These are phyloP conservation scores for Botrytis squamosa DNA, from an alignment of 2,329 filamentous ascomycete genomes.

Conservation along the genomic window DNA sequence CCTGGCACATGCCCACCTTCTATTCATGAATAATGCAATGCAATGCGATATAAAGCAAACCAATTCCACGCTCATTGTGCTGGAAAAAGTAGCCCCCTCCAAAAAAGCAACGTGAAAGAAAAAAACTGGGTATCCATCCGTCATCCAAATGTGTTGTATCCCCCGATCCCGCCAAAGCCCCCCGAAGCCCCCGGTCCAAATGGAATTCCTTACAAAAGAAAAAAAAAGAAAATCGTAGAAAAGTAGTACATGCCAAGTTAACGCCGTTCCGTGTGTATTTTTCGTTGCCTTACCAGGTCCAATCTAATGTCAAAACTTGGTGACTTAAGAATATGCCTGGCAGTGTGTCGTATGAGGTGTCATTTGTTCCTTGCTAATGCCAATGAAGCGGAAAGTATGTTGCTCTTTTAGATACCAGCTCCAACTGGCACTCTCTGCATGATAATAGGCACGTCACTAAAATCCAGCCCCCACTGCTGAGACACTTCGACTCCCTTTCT, in stretches of 20 bases:
- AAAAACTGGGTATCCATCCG: slow-evolving; percentile 15
- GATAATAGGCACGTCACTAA: slow-evolving; percentile 33
- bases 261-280: slow-evolving; percentile 7
- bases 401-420: slow-evolving; percentile 5
- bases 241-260: not conserved
- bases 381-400: not conserved
- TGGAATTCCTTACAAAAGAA: not conserved
- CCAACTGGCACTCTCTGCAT: slow-evolving; percentile 24
- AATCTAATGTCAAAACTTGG: not conserved
- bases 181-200: not conserved
- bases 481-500: slow-evolving; percentile 25
- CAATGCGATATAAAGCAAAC: slow-evolving; percentile 7
- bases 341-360: not conserved
- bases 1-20: not conserved
- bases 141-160: slow-evolving; percentile 12
- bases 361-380: not conserved
- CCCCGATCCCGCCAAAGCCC: not conserved
- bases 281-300: slow-evolving; percentile 10
- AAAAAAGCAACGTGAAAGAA: not conserved
- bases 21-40: slow-evolving; percentile 6
- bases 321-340: not conserved
- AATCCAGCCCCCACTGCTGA: slow-evolving; percentile 29
- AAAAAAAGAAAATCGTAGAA: not conserved
- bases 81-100: not conserved
- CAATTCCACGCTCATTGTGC: not conserved